These are phyloP conservation scores for Tuber umbilicatum DNA, from an alignment of 495 filamentous ascomycete genomes.

Conservation along the genomic window DNA sequence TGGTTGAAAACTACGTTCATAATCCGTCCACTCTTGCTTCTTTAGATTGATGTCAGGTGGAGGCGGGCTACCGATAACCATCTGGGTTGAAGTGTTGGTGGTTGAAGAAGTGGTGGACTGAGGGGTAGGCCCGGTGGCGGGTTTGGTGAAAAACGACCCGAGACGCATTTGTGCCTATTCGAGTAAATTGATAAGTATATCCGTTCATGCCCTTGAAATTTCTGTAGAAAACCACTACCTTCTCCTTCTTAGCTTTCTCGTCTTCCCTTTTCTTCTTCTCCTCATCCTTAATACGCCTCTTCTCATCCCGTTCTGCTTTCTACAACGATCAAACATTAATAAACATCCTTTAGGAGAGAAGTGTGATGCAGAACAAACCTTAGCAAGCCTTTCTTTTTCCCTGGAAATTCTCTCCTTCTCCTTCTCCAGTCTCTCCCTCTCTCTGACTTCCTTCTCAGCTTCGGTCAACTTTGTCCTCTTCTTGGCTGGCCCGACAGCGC, in stretches of 20 bases:
- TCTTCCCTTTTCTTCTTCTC: constrained; percentile 57
- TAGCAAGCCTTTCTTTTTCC: constrained; percentile 48
- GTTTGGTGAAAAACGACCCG: constrained; percentile 58
- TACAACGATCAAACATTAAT: constrained; percentile 44
- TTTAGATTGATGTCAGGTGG: constrained; percentile 25
- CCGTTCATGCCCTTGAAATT: background rate
- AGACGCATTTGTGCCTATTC: constrained; percentile 54
- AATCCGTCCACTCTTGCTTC: constrained; percentile 51
- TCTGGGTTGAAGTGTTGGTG: constrained; percentile 14
- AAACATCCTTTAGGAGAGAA: constrained; percentile 42
- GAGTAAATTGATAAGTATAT: constrained; percentile 19
- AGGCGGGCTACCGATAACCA: constrained; percentile 31
- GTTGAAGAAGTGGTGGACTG: constrained; percentile 33
- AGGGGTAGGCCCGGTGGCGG: constrained; percentile 43
- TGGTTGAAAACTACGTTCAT: constrained; percentile 64
- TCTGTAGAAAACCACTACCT: constrained; percentile 48
- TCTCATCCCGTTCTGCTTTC: constrained; percentile 47
- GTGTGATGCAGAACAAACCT: constrained; percentile 42
- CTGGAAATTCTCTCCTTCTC: constrained; percentile 48
- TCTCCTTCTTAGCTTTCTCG: constrained; percentile 62
- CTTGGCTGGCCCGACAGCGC: constrained; percentile 20
- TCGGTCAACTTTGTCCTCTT: constrained; percentile 54
- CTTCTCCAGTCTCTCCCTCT: constrained; percentile 45
- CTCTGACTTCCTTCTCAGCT: constrained; percentile 51
- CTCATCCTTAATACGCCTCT: constrained; percentile 49